Percentiles rank a stretch among this genome's conserved stretches.
These are phyloP conservation scores for Hansenula sp. DNA, from an alignment of 1,139 yeast species.

Conservation along the genomic window DNA sequence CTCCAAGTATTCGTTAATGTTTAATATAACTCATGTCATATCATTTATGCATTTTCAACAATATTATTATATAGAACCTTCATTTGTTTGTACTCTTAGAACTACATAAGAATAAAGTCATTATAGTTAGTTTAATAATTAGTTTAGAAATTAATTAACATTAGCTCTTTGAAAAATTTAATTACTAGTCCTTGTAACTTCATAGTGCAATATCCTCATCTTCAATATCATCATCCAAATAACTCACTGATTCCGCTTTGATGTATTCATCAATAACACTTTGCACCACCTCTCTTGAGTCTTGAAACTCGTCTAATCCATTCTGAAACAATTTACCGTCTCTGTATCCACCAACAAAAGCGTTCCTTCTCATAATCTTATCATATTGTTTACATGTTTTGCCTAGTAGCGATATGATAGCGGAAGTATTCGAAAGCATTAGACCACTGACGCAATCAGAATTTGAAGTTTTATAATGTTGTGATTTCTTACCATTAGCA, in stretches of 20 bases:
- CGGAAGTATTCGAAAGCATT: conserved; percentile 75
- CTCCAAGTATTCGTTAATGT: not conserved
- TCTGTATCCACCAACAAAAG: conserved; percentile 79
- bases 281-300: conserved; percentile 70
- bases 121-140: not conserved
- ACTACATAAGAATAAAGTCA: not conserved
- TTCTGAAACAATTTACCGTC: conserved; percentile 51
- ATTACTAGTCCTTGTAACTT: not conserved
- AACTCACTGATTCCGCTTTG: conserved; percentile 51
- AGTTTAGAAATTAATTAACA: no score
- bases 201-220: conserved; percentile 23
- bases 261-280: conserved; percentile 71
- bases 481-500: conserved; percentile 73
- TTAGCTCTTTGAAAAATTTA: no score
- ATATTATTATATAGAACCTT: not conserved
- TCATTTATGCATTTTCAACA: not conserved
- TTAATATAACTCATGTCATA: not conserved
- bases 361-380: conserved; percentile 71
- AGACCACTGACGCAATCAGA: conserved; percentile 55
- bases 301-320: conserved; percentile 74
- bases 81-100: not conserved
- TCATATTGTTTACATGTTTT: conserved; percentile 78
- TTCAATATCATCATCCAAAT: conserved; percentile 37
- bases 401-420: conserved; percentile 61
- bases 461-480: conserved; percentile 37